Evolutionary conservation across 2,329 filamentous ascomycete genomes (phyloP), one percentile per base, ranked within the genome.

Genomic region (Pseudopithomyces maydicus): DNA sequence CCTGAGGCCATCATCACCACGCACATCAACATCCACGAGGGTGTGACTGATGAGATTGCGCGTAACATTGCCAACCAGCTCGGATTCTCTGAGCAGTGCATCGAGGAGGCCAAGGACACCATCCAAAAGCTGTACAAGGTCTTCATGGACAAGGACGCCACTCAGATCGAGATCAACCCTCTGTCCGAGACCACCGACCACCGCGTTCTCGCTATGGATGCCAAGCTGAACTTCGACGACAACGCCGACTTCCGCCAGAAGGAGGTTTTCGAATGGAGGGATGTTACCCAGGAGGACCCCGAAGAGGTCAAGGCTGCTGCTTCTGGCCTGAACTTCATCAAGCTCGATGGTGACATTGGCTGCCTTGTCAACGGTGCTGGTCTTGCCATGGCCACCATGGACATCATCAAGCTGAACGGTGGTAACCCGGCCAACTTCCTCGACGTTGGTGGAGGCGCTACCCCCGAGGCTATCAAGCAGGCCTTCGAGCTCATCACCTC

Each of bases 321-420:
- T 85, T 93, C 82, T 68, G 92, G 92, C 73, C 88, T 99, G 68
- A 99, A 99, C 88, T 99, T 99, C 84, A 99, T 99, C 86, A 99
- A 99, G 88, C 90, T 99, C 61, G 95, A 98, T 76, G 95, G 95
- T 77, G 95, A 99, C 78, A 99, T 99, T 77, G 95, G 95, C 80
- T 99, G 95, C 84, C 85, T 98, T 59, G 95, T 99, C 83, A 99
- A 99, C 83, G 95, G 95, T 78, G 95, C 95, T 73, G 95, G 95
- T 83, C 90, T 99, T 67, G 95, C 95, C 81, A 99, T 99, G 95
- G 95, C 95, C 63, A 99, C 95, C 78, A 99, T 99, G 95, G 95
- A 99, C 80, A 98, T 99, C 80, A 99, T 99, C 87, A 98, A 99
- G 88, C 87, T 99, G 63, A 99, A 98, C 82, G 95, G 95, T 70